Base-by-base conservation (phyloP, 768 basidiomycete species). In the Suillus subaureus region DNA sequence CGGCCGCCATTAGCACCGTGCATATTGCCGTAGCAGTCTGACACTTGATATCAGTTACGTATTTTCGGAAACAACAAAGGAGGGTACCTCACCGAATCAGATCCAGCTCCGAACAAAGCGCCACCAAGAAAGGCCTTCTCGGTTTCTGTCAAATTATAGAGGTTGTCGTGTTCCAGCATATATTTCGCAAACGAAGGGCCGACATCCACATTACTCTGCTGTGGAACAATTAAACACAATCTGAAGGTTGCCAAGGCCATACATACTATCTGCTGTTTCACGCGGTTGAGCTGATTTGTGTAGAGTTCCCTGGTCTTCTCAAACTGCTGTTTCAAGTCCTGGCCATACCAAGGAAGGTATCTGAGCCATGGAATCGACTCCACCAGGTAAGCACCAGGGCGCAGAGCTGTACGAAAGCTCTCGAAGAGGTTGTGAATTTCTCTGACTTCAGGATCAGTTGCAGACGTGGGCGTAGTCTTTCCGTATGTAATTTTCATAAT, bases 261-360 rank as follows among this genome's bases (percentile, higher is more conserved):
- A 39, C 71, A 37, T 40, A 84, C 83, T 68, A 84, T 74, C 62
- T 79, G 78, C n/a, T 72, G 70, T 45, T 78, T 77, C 3, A 86
- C 83, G 40, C 74, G 75, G 37, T 74, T 69, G 13, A 88, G 75
- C 39, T 85, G 84, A 1, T 76, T 72, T 65, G 79, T 84, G 71
- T 88, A 85, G 31, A 88, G 71, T 0, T 66, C 68, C 0, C 85
- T 77, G 65, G 88, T 87, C 63, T 86, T 83, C 2, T 72, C 67
- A 67, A 88, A 87, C 13, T 83, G 84, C 2, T 79, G 77, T 63
- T 80, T 79, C 8, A 89, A 77, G 70, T 86, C 83, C 21, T 79
- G 78, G 1, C 86, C 78, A 69, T 89, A 88, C n/a, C 85, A 85
- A 1, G 89, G 88, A 21, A 91, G 69, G 67, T 84, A 86, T 23